These are phyloP conservation scores for Diaporthe sp. DNA, from an alignment of 2,329 filamentous ascomycete genomes.

Conservation along the genomic window DNA sequence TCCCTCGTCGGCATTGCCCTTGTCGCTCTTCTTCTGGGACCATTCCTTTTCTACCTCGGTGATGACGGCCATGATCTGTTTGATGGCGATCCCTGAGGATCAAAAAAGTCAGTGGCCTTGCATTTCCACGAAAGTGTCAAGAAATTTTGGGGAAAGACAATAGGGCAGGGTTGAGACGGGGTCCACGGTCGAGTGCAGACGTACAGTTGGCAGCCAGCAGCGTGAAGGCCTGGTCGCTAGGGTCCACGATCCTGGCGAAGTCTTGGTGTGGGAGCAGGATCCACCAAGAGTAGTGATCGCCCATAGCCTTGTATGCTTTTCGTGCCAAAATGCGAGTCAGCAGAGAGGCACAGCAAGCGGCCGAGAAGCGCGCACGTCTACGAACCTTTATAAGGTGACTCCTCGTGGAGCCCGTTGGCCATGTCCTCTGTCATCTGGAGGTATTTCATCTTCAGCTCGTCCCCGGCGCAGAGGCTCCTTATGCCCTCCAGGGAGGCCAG, in stretches of 20 bases:
- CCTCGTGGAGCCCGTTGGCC: constrained; percentile 64
- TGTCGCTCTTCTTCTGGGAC: constrained; percentile 45
- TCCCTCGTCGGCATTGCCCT: constrained; percentile 53
- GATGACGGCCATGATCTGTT: constrained; percentile 66
- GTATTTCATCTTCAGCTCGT: constrained; percentile 60
- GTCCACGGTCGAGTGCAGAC: not conserved
- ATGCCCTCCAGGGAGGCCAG: constrained; percentile 57
- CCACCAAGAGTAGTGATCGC: constrained; percentile 68
- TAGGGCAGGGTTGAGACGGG: not conserved
- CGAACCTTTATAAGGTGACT: constrained; percentile 64
- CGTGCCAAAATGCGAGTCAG: not conserved
- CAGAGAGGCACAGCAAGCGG: not conserved
- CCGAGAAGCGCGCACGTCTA: not conserved
- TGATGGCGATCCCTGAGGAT: constrained; percentile 56
- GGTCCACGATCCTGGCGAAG: constrained; percentile 64
- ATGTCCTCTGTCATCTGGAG: constrained; percentile 59
- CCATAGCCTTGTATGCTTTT: constrained; percentile 63
- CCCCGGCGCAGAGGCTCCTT: constrained; percentile 55
- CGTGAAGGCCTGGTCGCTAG: constrained; percentile 58
- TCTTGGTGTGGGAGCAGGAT: constrained; percentile 66
- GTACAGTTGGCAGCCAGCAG: constrained; percentile 64
- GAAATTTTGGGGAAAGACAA: too few relatives aligned
- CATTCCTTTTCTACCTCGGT: constrained; percentile 54
- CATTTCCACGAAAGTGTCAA: rapidly evolving
- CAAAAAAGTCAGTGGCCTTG: not conserved